Evolutionary conservation across 495 filamentous ascomycete species (phyloP).

Genomic region (Pyronema omphalodes): DNA sequence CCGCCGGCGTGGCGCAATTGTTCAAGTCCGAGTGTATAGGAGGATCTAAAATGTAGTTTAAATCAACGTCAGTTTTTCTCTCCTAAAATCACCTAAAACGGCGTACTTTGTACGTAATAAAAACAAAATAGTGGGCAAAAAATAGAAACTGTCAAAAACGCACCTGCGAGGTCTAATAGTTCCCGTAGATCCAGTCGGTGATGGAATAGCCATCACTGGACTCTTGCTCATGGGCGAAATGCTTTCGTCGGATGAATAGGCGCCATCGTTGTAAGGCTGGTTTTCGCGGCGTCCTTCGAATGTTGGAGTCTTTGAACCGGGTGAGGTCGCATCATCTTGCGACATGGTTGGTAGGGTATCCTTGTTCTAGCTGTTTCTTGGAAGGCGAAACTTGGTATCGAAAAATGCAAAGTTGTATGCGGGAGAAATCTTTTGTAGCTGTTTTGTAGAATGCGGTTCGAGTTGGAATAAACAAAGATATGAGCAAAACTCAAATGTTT

Average conservation of each 20-base stretch:
- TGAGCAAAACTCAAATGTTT: neutral
- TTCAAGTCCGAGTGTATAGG: slow-evolving; percentile 52
- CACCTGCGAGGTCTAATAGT: neutral
- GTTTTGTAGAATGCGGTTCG: slow-evolving; percentile 4
- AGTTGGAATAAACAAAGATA: neutral
- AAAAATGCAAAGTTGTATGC: slow-evolving; percentile 9
- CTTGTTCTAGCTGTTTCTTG: neutral
- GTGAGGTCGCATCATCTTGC: slow-evolving; percentile 15
- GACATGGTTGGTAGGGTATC: slow-evolving; percentile 6
- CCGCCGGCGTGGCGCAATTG: slow-evolving; percentile 64
- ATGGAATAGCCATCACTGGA: slow-evolving; percentile 1
- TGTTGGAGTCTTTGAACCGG: slow-evolving; percentile 14
- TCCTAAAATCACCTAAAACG: slow-evolving; percentile 2
- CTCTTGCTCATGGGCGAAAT: neutral
- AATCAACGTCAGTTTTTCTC: slow-evolving; percentile 9
- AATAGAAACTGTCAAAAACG: neutral
- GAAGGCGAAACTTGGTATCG: too few relatives aligned
- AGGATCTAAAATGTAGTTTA: slow-evolving; percentile 34
- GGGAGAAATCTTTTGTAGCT: slow-evolving; percentile 10
- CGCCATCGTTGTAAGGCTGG: slow-evolving; percentile 4
- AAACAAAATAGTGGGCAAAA: neutral
- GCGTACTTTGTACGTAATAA: slow-evolving; percentile 2
- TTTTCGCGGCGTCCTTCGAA: slow-evolving; percentile 12
- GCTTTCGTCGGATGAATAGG: neutral
- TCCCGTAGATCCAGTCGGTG: neutral